phyloP scores from a whole-genome alignment of 2,329 filamentous ascomycete species.

The Talaromyces sp. region DNA sequence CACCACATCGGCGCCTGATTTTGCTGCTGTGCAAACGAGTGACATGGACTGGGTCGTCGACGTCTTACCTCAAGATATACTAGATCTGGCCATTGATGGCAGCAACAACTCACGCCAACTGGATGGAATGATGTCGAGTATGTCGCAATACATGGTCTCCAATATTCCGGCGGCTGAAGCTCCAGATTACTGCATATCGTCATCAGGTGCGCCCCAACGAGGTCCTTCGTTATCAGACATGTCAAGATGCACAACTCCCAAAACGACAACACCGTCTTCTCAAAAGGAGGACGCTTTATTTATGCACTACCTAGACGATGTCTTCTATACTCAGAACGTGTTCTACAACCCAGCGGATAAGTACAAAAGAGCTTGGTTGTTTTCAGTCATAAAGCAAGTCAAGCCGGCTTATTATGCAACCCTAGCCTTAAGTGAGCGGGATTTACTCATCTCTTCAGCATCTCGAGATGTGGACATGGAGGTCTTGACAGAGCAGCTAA shows the following conservation, averaged over 20 bases:
- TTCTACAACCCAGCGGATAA: constrained; percentile 1
- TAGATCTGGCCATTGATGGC: neutral
- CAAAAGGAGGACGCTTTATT: constrained; percentile 1
- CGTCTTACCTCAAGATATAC: neutral
- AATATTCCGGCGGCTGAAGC: neutral
- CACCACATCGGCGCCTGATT: neutral
- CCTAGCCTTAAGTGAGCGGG: neutral
- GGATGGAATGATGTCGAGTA: neutral
- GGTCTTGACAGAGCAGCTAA: neutral
- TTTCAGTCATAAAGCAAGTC: neutral
- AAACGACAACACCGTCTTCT: neutral
- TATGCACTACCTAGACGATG: constrained; percentile 3
- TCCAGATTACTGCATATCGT: neutral
- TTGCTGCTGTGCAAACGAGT: neutral
- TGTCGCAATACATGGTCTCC: neutral
- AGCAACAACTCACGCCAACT: neutral
- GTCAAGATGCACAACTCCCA: neutral
- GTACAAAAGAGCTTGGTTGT: neutral
- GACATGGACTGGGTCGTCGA: neutral
- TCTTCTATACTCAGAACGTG: neutral
- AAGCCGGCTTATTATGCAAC: constrained; percentile 4
- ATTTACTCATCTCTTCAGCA: neutral
- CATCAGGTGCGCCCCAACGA: neutral
- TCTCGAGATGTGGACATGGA: neutral
- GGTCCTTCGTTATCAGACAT: neutral